Conservation (phyloP, 2,329 filamentous ascomycete species). For the Colletotrichum shisoi region DNA sequence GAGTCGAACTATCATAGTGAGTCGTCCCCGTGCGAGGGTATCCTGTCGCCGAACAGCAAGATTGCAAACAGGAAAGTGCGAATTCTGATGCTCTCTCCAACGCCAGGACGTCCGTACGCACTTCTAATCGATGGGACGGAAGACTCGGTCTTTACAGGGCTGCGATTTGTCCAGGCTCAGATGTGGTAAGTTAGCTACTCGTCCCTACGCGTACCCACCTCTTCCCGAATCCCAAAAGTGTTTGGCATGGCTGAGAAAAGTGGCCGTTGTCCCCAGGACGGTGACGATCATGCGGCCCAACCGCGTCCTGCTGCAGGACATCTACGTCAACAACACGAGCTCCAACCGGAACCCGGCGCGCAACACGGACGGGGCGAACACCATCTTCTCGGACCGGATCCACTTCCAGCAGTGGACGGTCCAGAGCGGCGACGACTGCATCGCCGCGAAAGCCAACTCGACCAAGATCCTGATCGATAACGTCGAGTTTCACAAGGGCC, state of each 20-base stretch:
- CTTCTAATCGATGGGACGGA: neutral
- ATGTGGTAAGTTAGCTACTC: conserved; percentile 55
- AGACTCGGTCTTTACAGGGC: conserved; percentile 55
- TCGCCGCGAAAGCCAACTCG: too few species aligned
- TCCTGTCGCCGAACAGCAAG: neutral
- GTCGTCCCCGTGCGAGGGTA: conserved; percentile 1
- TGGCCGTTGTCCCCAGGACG: too few species aligned
- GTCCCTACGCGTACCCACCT: too few species aligned
- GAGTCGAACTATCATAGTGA: neutral
- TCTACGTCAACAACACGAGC: too few species aligned
- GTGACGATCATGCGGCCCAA: too few species aligned
- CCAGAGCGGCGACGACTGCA: conserved; percentile 59
- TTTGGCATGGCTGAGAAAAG: too few species aligned
- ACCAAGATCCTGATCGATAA: too few species aligned
- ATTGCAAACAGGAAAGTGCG: neutral
- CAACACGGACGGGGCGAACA: conserved; percentile 58
- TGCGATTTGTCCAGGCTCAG: conserved; percentile 63
- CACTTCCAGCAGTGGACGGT: conserved; percentile 59
- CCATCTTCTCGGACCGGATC: conserved; percentile 60
- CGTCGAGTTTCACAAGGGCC: too few species aligned
- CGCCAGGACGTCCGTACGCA: conserved; percentile 3
- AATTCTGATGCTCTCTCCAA: rapidly evolving
- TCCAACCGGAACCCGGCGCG: conserved; percentile 44
- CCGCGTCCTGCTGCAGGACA: too few species aligned
- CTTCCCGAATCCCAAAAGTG: too few species aligned